phyloP scores from a whole-genome alignment of 495 filamentous ascomycete species.

The Articulospora tetracladia region DNA sequence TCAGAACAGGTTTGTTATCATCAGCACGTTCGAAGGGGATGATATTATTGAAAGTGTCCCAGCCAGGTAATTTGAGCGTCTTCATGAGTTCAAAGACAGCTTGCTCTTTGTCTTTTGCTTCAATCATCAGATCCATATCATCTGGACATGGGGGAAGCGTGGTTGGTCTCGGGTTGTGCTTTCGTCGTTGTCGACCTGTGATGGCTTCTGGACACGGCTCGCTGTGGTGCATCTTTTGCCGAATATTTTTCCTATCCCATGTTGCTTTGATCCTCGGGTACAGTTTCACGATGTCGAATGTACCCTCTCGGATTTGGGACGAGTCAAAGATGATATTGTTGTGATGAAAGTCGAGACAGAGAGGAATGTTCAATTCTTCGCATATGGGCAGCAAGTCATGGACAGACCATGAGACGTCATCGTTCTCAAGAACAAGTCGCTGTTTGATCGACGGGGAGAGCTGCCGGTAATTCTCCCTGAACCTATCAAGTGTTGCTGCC shows the following conservation, averaged over 20 bases:
- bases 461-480: slow-evolving; percentile 73
- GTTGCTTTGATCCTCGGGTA: slow-evolving; percentile 74
- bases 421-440: slow-evolving; percentile 88
- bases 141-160: slow-evolving; percentile 77
- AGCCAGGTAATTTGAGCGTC: slow-evolving; percentile 76
- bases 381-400: slow-evolving; percentile 90
- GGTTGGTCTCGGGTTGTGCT: slow-evolving; percentile 74
- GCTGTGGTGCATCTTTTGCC: slow-evolving; percentile 94
- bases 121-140: slow-evolving; percentile 95
- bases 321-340: slow-evolving; percentile 89
- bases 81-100: slow-evolving; percentile 93
- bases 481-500: slow-evolving; percentile 72
- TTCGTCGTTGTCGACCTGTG: slow-evolving; percentile 70
- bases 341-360: slow-evolving; percentile 93
- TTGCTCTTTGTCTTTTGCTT: slow-evolving; percentile 98
- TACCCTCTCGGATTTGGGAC: slow-evolving; percentile 74
- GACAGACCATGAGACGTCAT: slow-evolving; percentile 85
- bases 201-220: slow-evolving; percentile 74
- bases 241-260: slow-evolving; percentile 84
- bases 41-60: slow-evolving; percentile 71
- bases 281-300: slow-evolving; percentile 70
- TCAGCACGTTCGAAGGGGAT: slow-evolving; percentile 73
- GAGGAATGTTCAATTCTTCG: slow-evolving; percentile 87
- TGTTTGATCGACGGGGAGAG: slow-evolving; percentile 66
- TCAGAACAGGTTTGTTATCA: slow-evolving; percentile 63